Percentiles rank a stretch among this genome's conserved stretches.
Conservation (phyloP, 106 monocot genomes). For the Acanthochlamys bracteata region DNA sequence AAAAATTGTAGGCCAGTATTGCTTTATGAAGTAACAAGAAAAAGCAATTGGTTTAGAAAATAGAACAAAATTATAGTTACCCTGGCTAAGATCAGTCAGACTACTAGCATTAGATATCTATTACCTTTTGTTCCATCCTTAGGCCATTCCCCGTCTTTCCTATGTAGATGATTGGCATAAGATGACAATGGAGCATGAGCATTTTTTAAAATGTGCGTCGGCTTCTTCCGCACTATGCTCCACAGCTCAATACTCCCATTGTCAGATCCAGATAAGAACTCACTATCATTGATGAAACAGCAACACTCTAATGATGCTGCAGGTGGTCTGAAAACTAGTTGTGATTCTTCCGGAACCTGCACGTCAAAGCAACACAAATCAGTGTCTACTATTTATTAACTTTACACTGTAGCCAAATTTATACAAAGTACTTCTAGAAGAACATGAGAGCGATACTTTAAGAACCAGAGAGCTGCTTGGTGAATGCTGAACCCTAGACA, state of each 20-base stretch:
- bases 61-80: too few species aligned
- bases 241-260: constrained; percentile 89
- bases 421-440: too few species aligned
- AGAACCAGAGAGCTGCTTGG: too few species aligned
- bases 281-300: constrained; percentile 82
- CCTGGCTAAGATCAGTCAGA: too few species aligned
- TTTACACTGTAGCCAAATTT: too few species aligned
- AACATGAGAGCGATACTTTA: too few species aligned
- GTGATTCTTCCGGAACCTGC: constrained; percentile 84
- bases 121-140: constrained; percentile 34
- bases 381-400: too few species aligned
- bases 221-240: constrained; percentile 74
- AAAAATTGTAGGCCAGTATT: too few species aligned
- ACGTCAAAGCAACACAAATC: constrained; percentile 4
- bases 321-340: constrained; percentile 64
- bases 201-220: constrained; percentile 70
- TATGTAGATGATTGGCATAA: constrained; percentile 8
- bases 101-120: not conserved
- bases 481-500: too few species aligned
- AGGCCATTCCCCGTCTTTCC: constrained; percentile 13
- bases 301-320: constrained; percentile 77
- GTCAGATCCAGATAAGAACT: constrained; percentile 90
- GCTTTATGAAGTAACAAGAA: too few species aligned
- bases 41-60: too few species aligned
- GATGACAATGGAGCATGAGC: constrained; percentile 40